Evolutionary conservation across 2,329 filamentous ascomycete species (phyloP).

Genomic region (Cordyceps tenuipes): DNA sequence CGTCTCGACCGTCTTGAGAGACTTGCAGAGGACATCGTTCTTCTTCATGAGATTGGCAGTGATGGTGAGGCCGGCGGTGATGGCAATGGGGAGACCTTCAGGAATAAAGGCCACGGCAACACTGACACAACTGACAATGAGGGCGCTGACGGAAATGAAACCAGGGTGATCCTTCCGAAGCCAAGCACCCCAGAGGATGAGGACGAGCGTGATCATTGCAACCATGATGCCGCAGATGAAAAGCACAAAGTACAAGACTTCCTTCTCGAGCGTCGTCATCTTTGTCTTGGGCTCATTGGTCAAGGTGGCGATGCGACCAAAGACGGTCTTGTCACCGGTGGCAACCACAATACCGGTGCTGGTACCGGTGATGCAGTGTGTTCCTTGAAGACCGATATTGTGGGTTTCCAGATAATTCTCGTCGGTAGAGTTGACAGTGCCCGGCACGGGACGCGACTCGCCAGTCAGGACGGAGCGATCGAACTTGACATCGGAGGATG

Average conservation of each 20-base stretch:
- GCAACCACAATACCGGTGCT: conserved; percentile 61
- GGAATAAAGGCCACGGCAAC: conserved; percentile 71
- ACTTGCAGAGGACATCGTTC: conserved; percentile 73
- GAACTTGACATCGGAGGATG: conserved; percentile 61
- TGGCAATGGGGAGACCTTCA: conserved; percentile 62
- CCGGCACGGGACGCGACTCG: conserved; percentile 57
- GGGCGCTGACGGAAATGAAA: conserved; percentile 63
- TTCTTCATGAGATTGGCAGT: conserved; percentile 68
- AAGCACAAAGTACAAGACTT: conserved; percentile 63
- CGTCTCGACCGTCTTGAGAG: conserved; percentile 69
- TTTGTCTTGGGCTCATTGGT: conserved; percentile 61
- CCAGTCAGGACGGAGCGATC: conserved; percentile 65
- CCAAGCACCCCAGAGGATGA: conserved; percentile 63
- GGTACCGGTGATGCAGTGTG: conserved; percentile 64
- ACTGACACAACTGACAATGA: conserved; percentile 66
- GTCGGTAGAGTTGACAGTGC: conserved; percentile 57
- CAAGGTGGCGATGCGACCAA: conserved; percentile 65
- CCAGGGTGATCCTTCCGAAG: conserved; percentile 56
- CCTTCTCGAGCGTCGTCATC: conserved; percentile 61
- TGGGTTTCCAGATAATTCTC: conserved; percentile 69
- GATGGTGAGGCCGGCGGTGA: conserved; percentile 65
- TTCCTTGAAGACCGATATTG: conserved; percentile 71
- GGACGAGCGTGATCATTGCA: conserved; percentile 53
- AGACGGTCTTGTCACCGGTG: conserved; percentile 65
- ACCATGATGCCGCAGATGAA: conserved; percentile 63